Base-by-base conservation (phyloP, 2,329 filamentous ascomycete species). In the Botryotinia calthae region DNA sequence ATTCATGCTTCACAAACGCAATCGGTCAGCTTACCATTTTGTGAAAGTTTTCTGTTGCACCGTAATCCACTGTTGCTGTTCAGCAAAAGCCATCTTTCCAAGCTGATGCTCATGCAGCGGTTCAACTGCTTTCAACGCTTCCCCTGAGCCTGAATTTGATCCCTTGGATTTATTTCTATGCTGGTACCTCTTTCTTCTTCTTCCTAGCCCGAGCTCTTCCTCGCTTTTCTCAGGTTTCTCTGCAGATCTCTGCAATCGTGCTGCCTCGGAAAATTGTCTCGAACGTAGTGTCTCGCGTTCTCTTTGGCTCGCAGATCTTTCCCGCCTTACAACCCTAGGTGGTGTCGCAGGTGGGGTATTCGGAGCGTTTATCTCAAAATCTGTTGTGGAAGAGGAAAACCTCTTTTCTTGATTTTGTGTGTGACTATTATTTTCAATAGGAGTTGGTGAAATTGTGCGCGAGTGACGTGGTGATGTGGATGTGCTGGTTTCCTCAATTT, bases 21-120 rank as follows among this genome's bases (percentile, higher is more conserved):
- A 6, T 42, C 25, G 12, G 37, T 59, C 77, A 40, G 20, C 72
- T 64, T 75, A 93, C 92, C 96, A 99, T 93, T 98, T 99, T 74
- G 95, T 97, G 84, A 99, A 99, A 42, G 96, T 99, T 88, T 98
- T 99, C 83, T 98, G 92, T 86, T 98, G 95, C 84, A 97, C 94
- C 81, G 86, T 90, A 79, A 91, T 87, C 89, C 89, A 91, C 82
- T 87, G 85, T 82, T 90, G 87, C 83, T 91, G 87, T 81, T 89
- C 88, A 76, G 86, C 83, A 81, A 85, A 89, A 73, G 87, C 88
- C 89, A 91, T 91, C 82, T 85, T 90, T 79, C 83, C 75, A 70
- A 80, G 74, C 48, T 74, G 72, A 65, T 78, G 76, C 73, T 81
- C 80, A 80, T 80, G 77, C 76, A 75, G 78, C 73, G 75, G 77